Evolutionary conservation across 768 basidiomycete species (phyloP).

Genomic region (Filobasidium floriforme): DNA sequence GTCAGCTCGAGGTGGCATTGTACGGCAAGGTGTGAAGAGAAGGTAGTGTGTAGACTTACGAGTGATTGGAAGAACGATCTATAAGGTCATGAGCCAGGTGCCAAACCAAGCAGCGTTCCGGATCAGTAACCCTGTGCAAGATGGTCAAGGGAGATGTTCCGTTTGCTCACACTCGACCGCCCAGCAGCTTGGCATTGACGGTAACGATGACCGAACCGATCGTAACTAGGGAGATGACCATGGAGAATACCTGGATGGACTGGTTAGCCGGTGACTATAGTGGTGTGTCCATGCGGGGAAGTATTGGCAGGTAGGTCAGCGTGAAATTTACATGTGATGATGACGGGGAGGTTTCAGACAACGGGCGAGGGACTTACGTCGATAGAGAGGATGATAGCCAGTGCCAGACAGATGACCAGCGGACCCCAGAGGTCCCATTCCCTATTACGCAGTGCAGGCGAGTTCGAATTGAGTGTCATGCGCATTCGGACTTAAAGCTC

Average conservation of each 20-base stretch:
- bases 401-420: slow-evolving; percentile 51
- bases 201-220: slow-evolving; percentile 85
- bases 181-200: slow-evolving; percentile 73
- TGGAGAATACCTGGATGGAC: slow-evolving; percentile 81
- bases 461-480: too few relatives aligned
- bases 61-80: slow-evolving; percentile 87
- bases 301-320: neutral
- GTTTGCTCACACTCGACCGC: slow-evolving; percentile 46
- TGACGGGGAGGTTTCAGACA: too few relatives aligned
- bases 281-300: neutral
- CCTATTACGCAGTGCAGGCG: slow-evolving; percentile 46
- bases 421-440: slow-evolving; percentile 99
- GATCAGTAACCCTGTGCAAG: too few relatives aligned
- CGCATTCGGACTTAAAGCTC: too few relatives aligned
- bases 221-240: slow-evolving; percentile 86
- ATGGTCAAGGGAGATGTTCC: too few relatives aligned
- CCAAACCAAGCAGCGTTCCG: too few relatives aligned
- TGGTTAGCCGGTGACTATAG: slow-evolving; percentile 71
- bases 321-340: too few relatives aligned
- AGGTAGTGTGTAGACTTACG: slow-evolving; percentile 21
- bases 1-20: neutral
- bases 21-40: neutral
- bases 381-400: slow-evolving; percentile 34
- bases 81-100: slow-evolving; percentile 43
- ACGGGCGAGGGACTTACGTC: slow-evolving; percentile 30